Conservation (phyloP, 2,329 filamentous ascomycete genomes). For the Xylariaceae sp. region DNA sequence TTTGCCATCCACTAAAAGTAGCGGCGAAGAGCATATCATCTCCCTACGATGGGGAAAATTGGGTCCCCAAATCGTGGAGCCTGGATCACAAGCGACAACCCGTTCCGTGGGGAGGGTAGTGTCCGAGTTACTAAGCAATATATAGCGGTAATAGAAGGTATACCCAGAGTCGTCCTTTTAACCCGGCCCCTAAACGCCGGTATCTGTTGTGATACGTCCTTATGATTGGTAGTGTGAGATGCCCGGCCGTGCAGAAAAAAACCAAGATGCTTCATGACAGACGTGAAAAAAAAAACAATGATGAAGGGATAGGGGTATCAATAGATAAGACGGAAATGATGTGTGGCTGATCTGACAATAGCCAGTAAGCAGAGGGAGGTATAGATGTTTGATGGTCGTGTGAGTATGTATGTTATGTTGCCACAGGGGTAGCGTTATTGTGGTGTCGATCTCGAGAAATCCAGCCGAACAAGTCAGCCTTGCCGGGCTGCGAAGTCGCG, state of each 20-base stretch:
- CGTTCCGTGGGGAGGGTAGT: too few species aligned
- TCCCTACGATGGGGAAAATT: too few species aligned
- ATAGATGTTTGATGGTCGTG: neutral
- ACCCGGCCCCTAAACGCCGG: slow-evolving; percentile 12
- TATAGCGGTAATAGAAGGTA: slow-evolving; percentile 16
- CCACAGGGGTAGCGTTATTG: slow-evolving; percentile 17
- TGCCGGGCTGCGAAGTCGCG: slow-evolving; percentile 23
- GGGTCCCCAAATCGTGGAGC: too few species aligned
- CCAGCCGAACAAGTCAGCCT: slow-evolving; percentile 45
- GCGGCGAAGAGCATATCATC: too few species aligned
- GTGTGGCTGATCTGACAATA: slow-evolving; percentile 4
- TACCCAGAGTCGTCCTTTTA: neutral
- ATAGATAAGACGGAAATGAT: slow-evolving; percentile 19
- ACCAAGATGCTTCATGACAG: slow-evolving; percentile 23
- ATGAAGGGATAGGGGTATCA: slow-evolving; percentile 27
- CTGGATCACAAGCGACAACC: too few species aligned
- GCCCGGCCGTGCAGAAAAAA: slow-evolving; percentile 14
- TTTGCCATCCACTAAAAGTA: too few species aligned
- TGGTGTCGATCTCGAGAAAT: slow-evolving; percentile 43
- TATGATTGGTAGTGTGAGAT: slow-evolving; percentile 16
- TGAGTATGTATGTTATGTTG: slow-evolving; percentile 13
- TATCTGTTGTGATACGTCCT: slow-evolving; percentile 20
- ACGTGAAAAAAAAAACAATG: slow-evolving; percentile 17
- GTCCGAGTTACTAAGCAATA: slow-evolving; percentile 12
- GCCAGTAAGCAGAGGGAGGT: neutral